Evolutionary conservation across 768 basidiomycete species (phyloP), one percentile per base, ranked within the genome.

Genomic region (Collybia sordida): DNA sequence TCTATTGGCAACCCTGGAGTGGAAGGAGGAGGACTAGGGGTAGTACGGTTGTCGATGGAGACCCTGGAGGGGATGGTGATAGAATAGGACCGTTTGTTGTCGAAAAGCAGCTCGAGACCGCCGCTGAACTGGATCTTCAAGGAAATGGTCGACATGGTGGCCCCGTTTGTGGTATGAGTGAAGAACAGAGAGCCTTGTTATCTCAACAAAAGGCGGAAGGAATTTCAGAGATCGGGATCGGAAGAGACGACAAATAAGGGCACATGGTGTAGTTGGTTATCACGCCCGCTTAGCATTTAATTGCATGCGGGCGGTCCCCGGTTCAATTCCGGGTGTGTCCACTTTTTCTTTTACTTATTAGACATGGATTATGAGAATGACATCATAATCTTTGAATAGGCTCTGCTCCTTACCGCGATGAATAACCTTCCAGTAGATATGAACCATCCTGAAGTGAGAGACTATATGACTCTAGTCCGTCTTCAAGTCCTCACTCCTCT

Each of bases 401-500:
- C 34, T 12, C 8, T 42, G 40, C 15, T 14, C 24, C n/a, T n/a
- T 22, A 5, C 11, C 24, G 41, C 58, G 56, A 85, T 86, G 84
- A 80, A 80, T 25, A 58, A 70, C 1, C 66, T 86, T 0, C 84
- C 84, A 0, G 50, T 86, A 12, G 85, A 87, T 65, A 70, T 74
- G 27, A 71, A 71, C 2, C 77, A 83, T 55, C 85, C 88, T 0
- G 80, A 77, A 2, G 76, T 90, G 8, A 74, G 74, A 34, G 82
- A 90, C 2, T 87, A 84, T 62, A 71, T 90, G 35, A 67, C 84
- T 2, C 83, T 90, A 8, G 71, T 86, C 6, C 69, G 88, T 41
- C 78, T 97, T 3, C 93, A 97, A 64, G 90, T 96, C 18, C 70
- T 94, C 40, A 93, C 93, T 0, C 93, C 93, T 0, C 72, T 96